Evolutionary conservation across 2,329 filamentous ascomycete species (phyloP), one percentile per base, ranked within the genome.

Genomic region (Cladosporium colombiae): DNA sequence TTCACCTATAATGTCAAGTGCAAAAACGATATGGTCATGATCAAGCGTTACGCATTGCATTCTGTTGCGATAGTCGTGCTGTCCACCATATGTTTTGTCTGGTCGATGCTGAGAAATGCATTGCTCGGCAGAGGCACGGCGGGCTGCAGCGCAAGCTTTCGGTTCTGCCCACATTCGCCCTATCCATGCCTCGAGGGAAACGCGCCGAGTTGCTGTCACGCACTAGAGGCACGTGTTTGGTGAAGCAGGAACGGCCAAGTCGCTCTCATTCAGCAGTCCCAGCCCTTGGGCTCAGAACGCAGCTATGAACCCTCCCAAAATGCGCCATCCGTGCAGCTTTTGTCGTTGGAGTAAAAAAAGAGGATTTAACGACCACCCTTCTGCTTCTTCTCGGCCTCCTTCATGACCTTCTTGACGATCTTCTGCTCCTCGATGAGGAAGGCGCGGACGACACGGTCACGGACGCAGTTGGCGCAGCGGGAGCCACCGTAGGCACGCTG

Each of bases 341-440:
- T 49, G 61, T 63, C 61, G 40, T 63, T 62, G n/a, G 29, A 57
- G 33, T 23, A 31, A 53, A 52, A 63, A 63, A 55, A 62, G 27
- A 46, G 44, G 27, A 66, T 73, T 68, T 72, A 73, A 69, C 71
- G 70, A 67, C 70, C 69, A 67, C 67, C 62, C 67, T 70, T 69
- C 53, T 67, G 57, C 81, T 91, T 91, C 86, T 92, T 91, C 86
- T 96, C 92, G 71, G 87, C 88, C 88, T 98, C 94, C 91, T 97
- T 97, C 82, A 98, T 89, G 78, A 99, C 95, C 92, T 99, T 99
- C 93, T 99, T 99, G 84, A 99, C 95, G 78, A 99, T 98, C 92
- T 99, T 99, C 88, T 99, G 95, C 89, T 99, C 95, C 88, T 99
- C 96, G 74, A 99, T 98, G 82, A 99, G 86, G 90, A 99, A 99